phyloP scores from a whole-genome alignment of 1,284 basidiomycete genomes.

The Pseudozyma flocculosa region DNA sequence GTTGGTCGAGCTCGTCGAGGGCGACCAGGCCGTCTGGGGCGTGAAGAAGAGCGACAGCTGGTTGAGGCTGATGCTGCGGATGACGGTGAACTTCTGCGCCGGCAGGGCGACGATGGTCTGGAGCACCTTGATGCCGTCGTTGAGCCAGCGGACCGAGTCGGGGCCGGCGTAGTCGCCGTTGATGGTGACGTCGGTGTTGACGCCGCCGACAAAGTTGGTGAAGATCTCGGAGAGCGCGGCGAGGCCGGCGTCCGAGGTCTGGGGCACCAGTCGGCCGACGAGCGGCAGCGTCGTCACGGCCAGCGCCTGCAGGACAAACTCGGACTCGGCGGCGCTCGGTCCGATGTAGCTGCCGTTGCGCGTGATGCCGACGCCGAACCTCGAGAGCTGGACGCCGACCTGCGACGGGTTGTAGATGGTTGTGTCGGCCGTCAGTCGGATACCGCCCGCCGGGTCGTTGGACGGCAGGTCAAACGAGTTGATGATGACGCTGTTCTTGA shows the following conservation, averaged over 20 bases:
- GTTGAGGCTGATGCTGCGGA: constrained; percentile 69
- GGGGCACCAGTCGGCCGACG: constrained; percentile 69
- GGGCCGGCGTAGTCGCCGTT: constrained; percentile 69
- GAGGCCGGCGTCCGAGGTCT: constrained; percentile 64
- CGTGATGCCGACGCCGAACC: constrained; percentile 68
- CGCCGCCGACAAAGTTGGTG: constrained; percentile 72
- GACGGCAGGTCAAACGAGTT: constrained; percentile 72
- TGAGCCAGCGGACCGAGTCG: constrained; percentile 69
- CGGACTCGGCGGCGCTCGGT: constrained; percentile 63
- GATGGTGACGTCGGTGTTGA: constrained; percentile 67
- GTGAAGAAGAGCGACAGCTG: constrained; percentile 69
- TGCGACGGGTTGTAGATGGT: constrained; percentile 72
- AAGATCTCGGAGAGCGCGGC: constrained; percentile 69
- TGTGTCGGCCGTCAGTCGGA: constrained; percentile 69
- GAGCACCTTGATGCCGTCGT: constrained; percentile 72
- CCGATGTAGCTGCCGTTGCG: constrained; percentile 66
- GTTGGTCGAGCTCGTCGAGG: constrained; percentile 66
- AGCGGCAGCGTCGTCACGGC: constrained; percentile 66
- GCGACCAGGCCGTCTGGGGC: constrained; percentile 62
- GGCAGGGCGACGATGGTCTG: constrained; percentile 68
- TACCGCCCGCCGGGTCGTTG: constrained; percentile 74
- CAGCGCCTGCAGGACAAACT: constrained; percentile 66
- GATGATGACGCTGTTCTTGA: constrained; percentile 69
- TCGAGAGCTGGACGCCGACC: constrained; percentile 70
- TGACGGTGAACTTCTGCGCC: constrained; percentile 69